These are phyloP conservation scores for Dothideomycetes sp. DNA, from an alignment of 2,329 filamentous ascomycete species.

Conservation along the genomic window DNA sequence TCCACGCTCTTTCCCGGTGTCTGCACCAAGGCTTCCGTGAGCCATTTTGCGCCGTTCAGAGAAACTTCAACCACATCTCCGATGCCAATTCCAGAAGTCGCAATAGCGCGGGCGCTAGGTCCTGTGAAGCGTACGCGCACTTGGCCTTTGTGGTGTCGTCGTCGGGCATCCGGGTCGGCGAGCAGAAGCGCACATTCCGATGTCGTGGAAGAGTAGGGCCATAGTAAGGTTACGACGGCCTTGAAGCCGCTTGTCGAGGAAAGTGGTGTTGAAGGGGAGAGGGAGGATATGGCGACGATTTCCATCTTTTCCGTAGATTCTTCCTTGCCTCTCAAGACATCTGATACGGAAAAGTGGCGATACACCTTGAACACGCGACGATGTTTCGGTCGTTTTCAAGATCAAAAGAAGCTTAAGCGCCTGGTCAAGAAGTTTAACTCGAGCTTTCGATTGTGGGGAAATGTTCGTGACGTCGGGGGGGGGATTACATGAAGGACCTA, in stretches of 20 bases:
- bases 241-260: conserved; percentile 36
- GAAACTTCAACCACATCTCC: conserved; percentile 66
- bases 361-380: no score
- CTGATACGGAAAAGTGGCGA: no score
- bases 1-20: conserved; percentile 49
- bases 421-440: no score
- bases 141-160: conserved; percentile 69
- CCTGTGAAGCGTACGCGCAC: conserved; percentile 69
- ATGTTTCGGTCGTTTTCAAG: no score
- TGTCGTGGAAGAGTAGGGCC: conserved; percentile 79
- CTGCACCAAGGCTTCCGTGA: conserved; percentile 40
- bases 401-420: no score
- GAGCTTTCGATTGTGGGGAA: no score
- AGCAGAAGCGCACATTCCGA: conserved; percentile 68
- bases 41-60: conserved; percentile 60
- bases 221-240: conserved; percentile 73
- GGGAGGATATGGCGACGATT: conserved; percentile 21
- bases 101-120: conserved; percentile 59
- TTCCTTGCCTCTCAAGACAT: no score
- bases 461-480: no score
- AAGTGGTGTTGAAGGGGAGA: conserved; percentile 20
- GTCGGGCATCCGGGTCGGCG: conserved; percentile 73
- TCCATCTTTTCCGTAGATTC: conserved; percentile 2
- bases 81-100: conserved; percentile 60
- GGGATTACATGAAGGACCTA: no score